phyloP scores from a whole-genome alignment of 176 grass and related monocot genomes.

The Microstegium vimineum region DNA sequence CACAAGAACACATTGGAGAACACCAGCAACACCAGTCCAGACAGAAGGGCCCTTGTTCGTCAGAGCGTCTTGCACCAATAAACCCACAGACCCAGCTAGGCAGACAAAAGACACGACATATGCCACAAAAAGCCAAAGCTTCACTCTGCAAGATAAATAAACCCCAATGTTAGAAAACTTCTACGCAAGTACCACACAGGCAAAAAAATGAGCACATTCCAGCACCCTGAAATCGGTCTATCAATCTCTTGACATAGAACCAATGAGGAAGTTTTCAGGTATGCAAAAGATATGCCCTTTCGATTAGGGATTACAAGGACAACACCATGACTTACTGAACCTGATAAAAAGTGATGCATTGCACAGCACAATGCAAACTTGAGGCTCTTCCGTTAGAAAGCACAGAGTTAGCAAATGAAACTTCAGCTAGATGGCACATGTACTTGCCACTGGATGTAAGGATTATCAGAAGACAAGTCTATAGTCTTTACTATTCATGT shows the following conservation, averaged over 20 bases:
- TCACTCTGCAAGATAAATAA: constrained; percentile 53
- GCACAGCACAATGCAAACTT: background rate
- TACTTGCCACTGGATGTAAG: background rate
- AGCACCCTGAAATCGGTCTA: background rate
- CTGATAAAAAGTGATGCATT: background rate
- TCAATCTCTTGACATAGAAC: background rate
- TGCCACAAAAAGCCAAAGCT: constrained; percentile 94
- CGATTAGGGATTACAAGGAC: background rate
- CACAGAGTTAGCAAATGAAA: background rate
- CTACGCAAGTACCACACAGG: background rate
- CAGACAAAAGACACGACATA: constrained; percentile 96
- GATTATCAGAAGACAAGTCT: background rate
- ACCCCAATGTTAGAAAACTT: background rate
- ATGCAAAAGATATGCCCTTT: background rate
- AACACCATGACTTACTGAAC: background rate
- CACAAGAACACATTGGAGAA: constrained; percentile 78
- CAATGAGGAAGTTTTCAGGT: background rate
- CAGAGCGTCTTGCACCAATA: constrained; percentile 79
- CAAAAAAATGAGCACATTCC: background rate
- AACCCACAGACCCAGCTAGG: constrained; percentile 73
- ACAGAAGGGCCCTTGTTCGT: constrained; percentile 66
- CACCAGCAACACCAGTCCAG: constrained; percentile 89
- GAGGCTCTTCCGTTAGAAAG: background rate
- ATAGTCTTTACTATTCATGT: background rate
- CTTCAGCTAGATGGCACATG: background rate